phyloP scores from a whole-genome alignment of 306 rosid genomes.

The Casuarina cunninghamiana region DNA sequence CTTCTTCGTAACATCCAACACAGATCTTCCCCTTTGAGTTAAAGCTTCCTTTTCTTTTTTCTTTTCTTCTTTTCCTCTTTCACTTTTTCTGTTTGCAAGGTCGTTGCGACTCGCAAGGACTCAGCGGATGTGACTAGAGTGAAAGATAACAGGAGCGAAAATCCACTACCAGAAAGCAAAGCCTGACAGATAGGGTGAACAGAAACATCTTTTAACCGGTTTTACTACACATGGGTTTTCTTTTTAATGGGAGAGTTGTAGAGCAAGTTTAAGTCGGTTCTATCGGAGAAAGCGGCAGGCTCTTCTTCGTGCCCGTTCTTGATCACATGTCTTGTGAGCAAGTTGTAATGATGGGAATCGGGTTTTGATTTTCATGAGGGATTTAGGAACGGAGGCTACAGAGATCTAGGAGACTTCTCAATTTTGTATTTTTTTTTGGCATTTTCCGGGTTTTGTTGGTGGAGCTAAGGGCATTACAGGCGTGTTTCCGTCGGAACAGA shows the following conservation, averaged over 20 bases:
- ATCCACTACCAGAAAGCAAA: constrained; percentile 27
- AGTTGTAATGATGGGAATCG: constrained; percentile 31
- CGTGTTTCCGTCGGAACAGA: neutral
- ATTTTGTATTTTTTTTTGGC: neutral
- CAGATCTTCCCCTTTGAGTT: constrained; percentile 14
- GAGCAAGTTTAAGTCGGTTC: constrained; percentile 32
- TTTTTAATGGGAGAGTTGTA: constrained; percentile 30
- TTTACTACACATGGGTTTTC: constrained; percentile 14
- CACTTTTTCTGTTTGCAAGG: constrained; percentile 34
- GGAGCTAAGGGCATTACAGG: constrained; percentile 23
- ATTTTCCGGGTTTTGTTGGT: constrained; percentile 9
- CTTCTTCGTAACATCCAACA: constrained; percentile 10
- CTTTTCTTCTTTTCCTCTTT: neutral
- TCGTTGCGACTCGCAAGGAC: constrained; percentile 34
- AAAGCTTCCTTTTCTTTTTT: constrained; percentile 21
- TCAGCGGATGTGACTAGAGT: constrained; percentile 16
- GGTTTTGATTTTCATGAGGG: constrained; percentile 24
- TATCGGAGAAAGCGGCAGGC: constrained; percentile 14
- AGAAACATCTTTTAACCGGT: neutral
- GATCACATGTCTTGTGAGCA: constrained; percentile 50
- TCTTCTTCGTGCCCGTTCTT: constrained; percentile 27
- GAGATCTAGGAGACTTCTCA: constrained; percentile 31
- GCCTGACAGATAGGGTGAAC: neutral
- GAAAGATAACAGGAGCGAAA: constrained; percentile 11
- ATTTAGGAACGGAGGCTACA: constrained; percentile 38